phyloP scores from a whole-genome alignment of 2,329 filamentous ascomycete genomes.

The Pestalotiopsis sp. region DNA sequence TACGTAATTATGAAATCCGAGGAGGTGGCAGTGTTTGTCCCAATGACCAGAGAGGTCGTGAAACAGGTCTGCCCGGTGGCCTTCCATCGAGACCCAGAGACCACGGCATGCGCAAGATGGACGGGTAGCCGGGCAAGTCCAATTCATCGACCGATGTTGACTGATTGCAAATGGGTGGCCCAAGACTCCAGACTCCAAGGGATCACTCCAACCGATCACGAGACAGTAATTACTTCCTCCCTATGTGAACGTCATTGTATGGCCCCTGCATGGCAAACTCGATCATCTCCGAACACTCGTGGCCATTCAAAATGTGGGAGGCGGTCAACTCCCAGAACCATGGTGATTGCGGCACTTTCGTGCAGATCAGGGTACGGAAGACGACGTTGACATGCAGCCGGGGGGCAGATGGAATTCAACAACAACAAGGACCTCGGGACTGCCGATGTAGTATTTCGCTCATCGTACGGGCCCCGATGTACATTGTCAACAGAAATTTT shows the following conservation, averaged over 20 bases:
- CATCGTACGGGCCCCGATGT: background rate
- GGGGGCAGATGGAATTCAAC: background rate
- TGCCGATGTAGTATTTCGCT: background rate
- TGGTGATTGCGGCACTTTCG: background rate
- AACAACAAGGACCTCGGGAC: background rate
- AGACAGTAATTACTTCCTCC: background rate
- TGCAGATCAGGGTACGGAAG: background rate
- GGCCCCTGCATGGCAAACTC: slow-evolving; percentile 14
- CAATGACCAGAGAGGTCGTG: slow-evolving; percentile 7
- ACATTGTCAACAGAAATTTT: background rate
- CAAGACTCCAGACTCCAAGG: background rate
- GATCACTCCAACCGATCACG: background rate
- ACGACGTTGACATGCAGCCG: background rate
- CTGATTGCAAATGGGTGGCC: background rate
- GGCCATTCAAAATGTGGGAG: slow-evolving; percentile 14
- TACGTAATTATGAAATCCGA: slow-evolving; percentile 12
- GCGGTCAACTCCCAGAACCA: slow-evolving; percentile 7
- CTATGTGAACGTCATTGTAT: background rate
- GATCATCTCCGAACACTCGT: slow-evolving; percentile 1
- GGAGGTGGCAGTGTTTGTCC: slow-evolving; percentile 19
- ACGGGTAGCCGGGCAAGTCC: background rate
- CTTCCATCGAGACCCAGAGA: background rate
- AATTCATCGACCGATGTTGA: background rate
- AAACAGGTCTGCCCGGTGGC: slow-evolving; percentile 11
- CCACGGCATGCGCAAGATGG: background rate